Percentiles rank a stretch among this genome's conserved stretches.
Conservation (phyloP, 257 asterid species). For the Nicotiana otophora region DNA sequence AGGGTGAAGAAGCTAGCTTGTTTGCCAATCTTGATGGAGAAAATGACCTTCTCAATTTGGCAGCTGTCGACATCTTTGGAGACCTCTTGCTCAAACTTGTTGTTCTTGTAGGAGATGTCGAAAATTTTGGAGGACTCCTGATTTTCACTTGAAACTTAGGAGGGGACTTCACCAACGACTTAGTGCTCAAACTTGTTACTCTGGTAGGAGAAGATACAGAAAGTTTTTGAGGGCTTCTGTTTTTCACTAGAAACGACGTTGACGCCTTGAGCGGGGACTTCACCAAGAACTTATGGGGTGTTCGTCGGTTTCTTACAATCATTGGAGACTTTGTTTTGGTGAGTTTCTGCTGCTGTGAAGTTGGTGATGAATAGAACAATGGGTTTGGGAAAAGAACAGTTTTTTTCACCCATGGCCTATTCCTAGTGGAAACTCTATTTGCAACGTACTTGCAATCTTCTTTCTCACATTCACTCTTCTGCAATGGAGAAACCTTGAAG, state of each 20-base stretch:
- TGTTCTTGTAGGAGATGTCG: constrained; percentile 27
- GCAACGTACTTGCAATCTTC: constrained; percentile 65
- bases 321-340: constrained; percentile 59
- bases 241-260: constrained; percentile 35
- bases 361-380: constrained; percentile 58
- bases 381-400: constrained; percentile 89
- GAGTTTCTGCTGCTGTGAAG: constrained; percentile 38
- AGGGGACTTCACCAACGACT: constrained; percentile 71
- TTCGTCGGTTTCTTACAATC: constrained; percentile 31
- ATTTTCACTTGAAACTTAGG: constrained; percentile 45
- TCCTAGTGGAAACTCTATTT: constrained; percentile 77
- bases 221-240: constrained; percentile 39
- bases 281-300: constrained; percentile 80
- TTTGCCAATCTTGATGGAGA: constrained; percentile 63
- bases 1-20: constrained; percentile 32
- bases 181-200: constrained; percentile 17
- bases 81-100: constrained; percentile 26
- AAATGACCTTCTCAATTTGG: constrained; percentile 54
- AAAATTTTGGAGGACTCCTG: constrained; percentile 44
- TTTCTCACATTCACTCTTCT: constrained; percentile 45
- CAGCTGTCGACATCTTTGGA: constrained; percentile 39
- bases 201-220: constrained; percentile 34
- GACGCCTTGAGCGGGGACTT: constrained; percentile 51
- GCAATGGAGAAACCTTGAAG: constrained; percentile 59
- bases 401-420: constrained; percentile 78